Base-by-base conservation (phyloP, 163 green algal genomes). In the Chlamydomonas reinhardtii region DNA sequence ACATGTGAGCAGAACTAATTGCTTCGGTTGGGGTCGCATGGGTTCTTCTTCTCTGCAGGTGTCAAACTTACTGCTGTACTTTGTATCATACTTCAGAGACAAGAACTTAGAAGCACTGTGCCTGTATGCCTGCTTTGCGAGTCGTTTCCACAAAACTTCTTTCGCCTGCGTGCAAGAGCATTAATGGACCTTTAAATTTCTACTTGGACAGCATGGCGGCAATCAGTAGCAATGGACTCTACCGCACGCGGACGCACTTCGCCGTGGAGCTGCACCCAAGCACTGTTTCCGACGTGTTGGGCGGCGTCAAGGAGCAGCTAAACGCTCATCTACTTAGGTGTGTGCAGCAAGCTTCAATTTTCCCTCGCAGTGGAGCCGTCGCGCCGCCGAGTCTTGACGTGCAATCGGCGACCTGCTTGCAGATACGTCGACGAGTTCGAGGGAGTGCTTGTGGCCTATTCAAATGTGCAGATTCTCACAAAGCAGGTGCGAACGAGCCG, bases 371-470 rank as follows among this genome's bases (percentile, higher is more conserved):
- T 2, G 12, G 48, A 56, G 48, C 48, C 48, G 48, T 56, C 48
- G 48, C 48, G 48, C 48, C 48, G 48, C 48, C 48, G 48, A 56
- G 48, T 56, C 48, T 56, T 56, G 48, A 56, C 48, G 48, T 56
- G 48, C 48, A 56, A 56, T 56, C 48, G 48, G 48, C 48, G 48
- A 56, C 48, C 48, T 56, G 25, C 64, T 27, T 74, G 73, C 83
- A 89, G 83, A 73, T 89, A 84, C 37, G 74, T 83, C 20, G 83
- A 89, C 5, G 83, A 89, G 37, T 75, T 84, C 12, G 35, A 72
- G 6, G 74, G 65, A 24, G 74, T 89, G 20, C 34, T 89, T 37
- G 25, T 89, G 22, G 68, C 83, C 4, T 89, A 89, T 24, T 68
- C 65, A n/a, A 84, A 84, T 31, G 34, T 87, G 8, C 16, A 79